Evolutionary conservation across 1,284 basidiomycete genomes (phyloP).

Genomic region (Puccinia polysora): DNA sequence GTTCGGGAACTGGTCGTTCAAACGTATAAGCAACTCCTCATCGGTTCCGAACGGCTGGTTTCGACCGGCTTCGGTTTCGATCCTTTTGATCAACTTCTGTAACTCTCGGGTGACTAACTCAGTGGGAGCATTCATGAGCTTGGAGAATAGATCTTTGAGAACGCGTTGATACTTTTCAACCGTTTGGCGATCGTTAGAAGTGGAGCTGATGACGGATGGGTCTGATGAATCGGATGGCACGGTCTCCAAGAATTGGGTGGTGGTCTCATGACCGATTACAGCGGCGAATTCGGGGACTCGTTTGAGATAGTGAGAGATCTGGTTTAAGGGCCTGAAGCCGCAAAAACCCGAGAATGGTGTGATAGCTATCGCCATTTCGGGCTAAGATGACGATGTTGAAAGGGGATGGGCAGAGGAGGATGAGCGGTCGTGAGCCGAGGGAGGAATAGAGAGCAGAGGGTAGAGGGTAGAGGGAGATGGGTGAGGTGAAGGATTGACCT

Average conservation of each 20-base stretch:
- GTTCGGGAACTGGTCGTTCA: constrained; percentile 78
- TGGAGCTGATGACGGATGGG: constrained; percentile 54
- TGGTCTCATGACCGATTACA: constrained; percentile 63
- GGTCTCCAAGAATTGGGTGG: constrained; percentile 58
- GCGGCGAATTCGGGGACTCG: constrained; percentile 71
- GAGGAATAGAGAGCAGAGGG: not conserved
- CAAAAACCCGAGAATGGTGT: constrained; percentile 87
- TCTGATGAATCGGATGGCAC: constrained; percentile 48
- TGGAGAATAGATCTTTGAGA: constrained; percentile 69
- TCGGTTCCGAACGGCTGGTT: constrained; percentile 54
- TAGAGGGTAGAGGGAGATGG: not conserved
- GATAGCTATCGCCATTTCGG: constrained; percentile 95
- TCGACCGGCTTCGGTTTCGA: constrained; percentile 54
- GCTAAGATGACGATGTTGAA: constrained; percentile 54
- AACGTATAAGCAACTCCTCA: constrained; percentile 65
- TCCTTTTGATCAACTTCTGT: constrained; percentile 60
- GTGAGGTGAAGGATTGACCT: constrained; percentile 55
- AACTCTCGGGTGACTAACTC: constrained; percentile 60
- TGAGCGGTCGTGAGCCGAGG: not conserved
- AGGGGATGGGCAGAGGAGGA: constrained; percentile 46
- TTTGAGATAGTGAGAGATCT: constrained; percentile 66
- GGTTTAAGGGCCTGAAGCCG: constrained; percentile 74
- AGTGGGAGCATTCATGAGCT: constrained; percentile 71
- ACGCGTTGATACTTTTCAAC: constrained; percentile 60
- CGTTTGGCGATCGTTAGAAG: constrained; percentile 46